A percentile compares a stretch with the other conserved stretches of the same genome.
phyloP scores from a whole-genome alignment of 208 protist genomes.

The Trypanosoma grayi region DNA sequence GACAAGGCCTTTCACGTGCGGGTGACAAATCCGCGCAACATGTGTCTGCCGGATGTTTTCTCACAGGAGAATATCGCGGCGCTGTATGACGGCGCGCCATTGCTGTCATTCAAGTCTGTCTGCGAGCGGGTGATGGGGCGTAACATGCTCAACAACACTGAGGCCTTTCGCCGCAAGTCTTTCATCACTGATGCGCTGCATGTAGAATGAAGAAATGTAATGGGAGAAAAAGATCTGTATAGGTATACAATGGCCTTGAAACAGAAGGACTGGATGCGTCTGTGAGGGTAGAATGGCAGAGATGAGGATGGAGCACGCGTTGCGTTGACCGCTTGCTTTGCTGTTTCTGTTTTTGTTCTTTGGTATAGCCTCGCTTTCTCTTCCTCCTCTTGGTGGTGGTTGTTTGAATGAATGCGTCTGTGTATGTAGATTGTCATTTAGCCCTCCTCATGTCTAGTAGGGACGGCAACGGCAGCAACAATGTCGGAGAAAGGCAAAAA shows the following conservation, averaged over 20 bases:
- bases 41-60: conserved; percentile 62
- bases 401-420: no score
- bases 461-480: background rate
- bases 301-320: background rate
- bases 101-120: conserved; percentile 55
- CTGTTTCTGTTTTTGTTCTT: background rate
- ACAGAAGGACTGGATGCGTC: background rate
- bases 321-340: background rate
- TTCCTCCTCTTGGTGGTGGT: background rate
- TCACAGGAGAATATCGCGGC: conserved; percentile 46
- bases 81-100: conserved; percentile 37
- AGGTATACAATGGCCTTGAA: background rate
- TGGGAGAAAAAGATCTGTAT: background rate
- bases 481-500: background rate
- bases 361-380: background rate
- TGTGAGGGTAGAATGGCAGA: background rate
- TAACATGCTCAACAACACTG: conserved; percentile 73
- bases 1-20: conserved; percentile 56
- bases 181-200: conserved; percentile 31
- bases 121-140: conserved; percentile 67
- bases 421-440: no score
- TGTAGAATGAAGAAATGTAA: conserved; percentile 16
- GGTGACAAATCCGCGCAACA: conserved; percentile 47
- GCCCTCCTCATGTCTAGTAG: background rate
- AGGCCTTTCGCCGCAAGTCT: conserved; percentile 60